Conservation (phyloP, 108 stramenopile genomes). For the Pelagomonas calceolata region DNA sequence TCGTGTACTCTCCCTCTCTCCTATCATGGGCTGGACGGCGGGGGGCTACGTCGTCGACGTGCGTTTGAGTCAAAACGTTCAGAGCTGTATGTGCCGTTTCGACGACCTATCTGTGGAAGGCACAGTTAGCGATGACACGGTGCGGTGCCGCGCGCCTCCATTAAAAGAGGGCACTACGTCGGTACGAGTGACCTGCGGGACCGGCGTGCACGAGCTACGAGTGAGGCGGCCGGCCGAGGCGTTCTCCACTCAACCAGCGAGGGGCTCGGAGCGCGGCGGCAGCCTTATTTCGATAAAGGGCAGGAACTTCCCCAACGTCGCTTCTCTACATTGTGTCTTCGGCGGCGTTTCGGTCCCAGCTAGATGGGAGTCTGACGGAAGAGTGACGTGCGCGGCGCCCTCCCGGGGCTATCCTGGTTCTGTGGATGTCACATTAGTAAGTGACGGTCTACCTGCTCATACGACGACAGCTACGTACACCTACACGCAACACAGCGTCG, state of each 20-base stretch:
- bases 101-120: too few relatives aligned
- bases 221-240: too few relatives aligned
- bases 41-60: too few relatives aligned
- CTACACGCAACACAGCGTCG: slow-evolving; percentile 16
- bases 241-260: too few relatives aligned
- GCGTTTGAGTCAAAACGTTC: too few relatives aligned
- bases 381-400: background rate
- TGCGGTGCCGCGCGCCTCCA: too few relatives aligned
- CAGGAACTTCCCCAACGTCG: slow-evolving; percentile 6
- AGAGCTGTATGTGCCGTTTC: too few relatives aligned
- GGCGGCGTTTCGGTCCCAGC: background rate
- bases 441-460: slow-evolving; percentile 1
- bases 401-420: background rate
- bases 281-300: slow-evolving; percentile 1
- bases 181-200: too few relatives aligned
- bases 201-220: too few relatives aligned
- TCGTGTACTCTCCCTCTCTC: background rate
- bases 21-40: background rate
- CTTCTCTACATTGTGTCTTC: background rate
- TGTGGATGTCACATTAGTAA: slow-evolving; percentile 6
- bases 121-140: too few relatives aligned
- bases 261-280: slow-evolving; percentile 3
- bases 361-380: background rate
- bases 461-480: slow-evolving; percentile 8
- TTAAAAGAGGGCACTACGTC: too few relatives aligned